Conservation (phyloP, 2,329 filamentous ascomycete species). For the Alternaria brassicicola region DNA sequence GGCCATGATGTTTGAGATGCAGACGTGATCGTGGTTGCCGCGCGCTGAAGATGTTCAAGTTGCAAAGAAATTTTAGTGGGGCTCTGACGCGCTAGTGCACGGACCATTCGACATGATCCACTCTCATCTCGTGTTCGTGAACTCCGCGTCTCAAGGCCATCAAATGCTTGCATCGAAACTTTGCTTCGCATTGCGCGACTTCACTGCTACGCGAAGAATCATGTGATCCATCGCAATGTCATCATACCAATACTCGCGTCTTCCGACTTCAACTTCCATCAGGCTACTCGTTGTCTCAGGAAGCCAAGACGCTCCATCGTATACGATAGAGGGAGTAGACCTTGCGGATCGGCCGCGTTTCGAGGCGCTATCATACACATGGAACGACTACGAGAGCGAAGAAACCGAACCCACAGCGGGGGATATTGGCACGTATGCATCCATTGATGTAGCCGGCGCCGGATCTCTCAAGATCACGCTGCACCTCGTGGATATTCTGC, state of each 20-base stretch:
- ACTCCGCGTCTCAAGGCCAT: no score
- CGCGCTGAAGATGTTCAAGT: constrained; percentile 4
- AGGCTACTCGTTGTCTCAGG: background rate
- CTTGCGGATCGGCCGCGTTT: background rate
- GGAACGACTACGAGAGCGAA: background rate
- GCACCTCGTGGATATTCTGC: background rate
- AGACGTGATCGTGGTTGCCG: constrained; percentile 8
- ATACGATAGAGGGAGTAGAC: background rate
- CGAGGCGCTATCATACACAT: background rate
- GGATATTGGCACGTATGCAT: background rate
- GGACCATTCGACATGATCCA: background rate
- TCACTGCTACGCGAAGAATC: background rate
- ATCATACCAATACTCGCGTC: background rate
- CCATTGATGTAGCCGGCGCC: background rate
- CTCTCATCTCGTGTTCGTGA: background rate
- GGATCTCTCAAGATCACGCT: background rate
- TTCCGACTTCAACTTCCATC: background rate
- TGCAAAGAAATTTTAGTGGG: constrained; percentile 26
- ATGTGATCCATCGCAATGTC: background rate
- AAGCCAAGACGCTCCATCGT: background rate
- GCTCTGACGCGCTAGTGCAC: constrained; percentile 4
- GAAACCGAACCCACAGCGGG: background rate
- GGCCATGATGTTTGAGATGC: constrained; percentile 36
- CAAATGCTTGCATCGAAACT: no score
- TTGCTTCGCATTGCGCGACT: background rate